Percentiles rank a stretch among this genome's conserved stretches.
phyloP scores from a whole-genome alignment of 176 grass and related monocot species.

The Carex pumila region DNA sequence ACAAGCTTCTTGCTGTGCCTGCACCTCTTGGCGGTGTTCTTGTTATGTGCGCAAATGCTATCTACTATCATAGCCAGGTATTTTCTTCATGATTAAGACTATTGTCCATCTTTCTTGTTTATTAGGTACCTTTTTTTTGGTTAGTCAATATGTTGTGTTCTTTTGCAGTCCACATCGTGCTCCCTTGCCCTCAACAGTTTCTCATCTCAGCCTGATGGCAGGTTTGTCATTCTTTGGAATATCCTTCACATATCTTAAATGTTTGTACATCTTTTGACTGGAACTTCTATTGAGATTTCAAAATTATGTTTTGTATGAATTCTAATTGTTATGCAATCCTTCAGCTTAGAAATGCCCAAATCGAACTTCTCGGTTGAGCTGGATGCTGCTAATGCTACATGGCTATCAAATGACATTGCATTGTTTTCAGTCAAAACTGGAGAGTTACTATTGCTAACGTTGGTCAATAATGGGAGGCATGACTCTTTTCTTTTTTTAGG shows the following conservation, averaged over 20 bases:
- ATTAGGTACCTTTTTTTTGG: background rate
- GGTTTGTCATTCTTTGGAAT: conserved; percentile 29
- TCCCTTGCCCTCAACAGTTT: conserved; percentile 88
- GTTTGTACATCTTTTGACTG: background rate
- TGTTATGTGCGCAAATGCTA: conserved; percentile 83
- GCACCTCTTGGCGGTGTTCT: conserved; percentile 88
- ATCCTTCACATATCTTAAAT: background rate
- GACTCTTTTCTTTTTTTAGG: background rate
- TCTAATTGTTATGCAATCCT: conserved; percentile 22
- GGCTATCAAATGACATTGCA: conserved; percentile 75
- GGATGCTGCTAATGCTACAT: conserved; percentile 83
- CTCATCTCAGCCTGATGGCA: conserved; percentile 58
- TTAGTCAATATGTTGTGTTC: conserved; percentile 20
- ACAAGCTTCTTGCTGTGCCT: conserved; percentile 86
- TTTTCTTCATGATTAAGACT: conserved; percentile 17
- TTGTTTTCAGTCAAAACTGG: conserved; percentile 84
- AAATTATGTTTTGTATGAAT: background rate
- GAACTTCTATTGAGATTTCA: background rate
- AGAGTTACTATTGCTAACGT: conserved; percentile 70
- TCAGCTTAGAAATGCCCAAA: conserved; percentile 80
- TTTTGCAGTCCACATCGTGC: conserved; percentile 74
- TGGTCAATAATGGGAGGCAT: conserved; percentile 82
- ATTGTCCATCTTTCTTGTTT: conserved; percentile 20
- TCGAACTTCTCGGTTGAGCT: conserved; percentile 78
- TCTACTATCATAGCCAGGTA: conserved; percentile 94